Evolutionary conservation across 108 stramenopile genomes (phyloP).

Genomic region (Epipyxis sp.): DNA sequence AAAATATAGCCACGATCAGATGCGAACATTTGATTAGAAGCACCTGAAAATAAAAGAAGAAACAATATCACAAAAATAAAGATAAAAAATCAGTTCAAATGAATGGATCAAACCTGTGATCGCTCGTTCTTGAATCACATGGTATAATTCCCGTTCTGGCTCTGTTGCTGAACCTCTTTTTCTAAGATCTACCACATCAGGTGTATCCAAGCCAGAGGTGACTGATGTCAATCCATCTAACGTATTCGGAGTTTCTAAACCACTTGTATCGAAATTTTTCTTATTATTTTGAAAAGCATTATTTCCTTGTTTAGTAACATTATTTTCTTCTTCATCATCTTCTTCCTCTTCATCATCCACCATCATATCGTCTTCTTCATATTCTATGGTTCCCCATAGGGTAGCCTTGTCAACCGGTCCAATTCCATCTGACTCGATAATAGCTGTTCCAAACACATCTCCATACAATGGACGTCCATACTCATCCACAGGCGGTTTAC

Average conservation of each 20-base stretch:
- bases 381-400: constrained; percentile 43
- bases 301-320: constrained; percentile 51
- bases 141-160: constrained; percentile 51
- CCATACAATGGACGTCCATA: constrained; percentile 86
- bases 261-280: neutral
- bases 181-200: constrained; percentile 46
- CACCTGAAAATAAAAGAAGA: constrained; percentile 1
- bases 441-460: constrained; percentile 67
- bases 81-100: too few species aligned
- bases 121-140: constrained; percentile 41
- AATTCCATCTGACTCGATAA: constrained; percentile 30
- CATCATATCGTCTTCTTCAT: constrained; percentile 68
- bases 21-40: constrained; percentile 37
- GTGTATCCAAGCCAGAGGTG: constrained; percentile 37
- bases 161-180: constrained; percentile 37
- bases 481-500: constrained; percentile 92
- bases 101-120: too few species aligned
- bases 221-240: neutral
- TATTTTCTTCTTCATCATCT: constrained; percentile 64
- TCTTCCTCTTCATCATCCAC: constrained; percentile 56
- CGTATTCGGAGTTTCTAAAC: neutral
- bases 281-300: neutral
- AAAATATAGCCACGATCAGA: constrained; percentile 44
- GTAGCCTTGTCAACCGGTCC: constrained; percentile 43
- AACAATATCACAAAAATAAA: too few species aligned